These are phyloP conservation scores for Arabis alpina DNA, from an alignment of 345 rosid species.

Conservation along the genomic window DNA sequence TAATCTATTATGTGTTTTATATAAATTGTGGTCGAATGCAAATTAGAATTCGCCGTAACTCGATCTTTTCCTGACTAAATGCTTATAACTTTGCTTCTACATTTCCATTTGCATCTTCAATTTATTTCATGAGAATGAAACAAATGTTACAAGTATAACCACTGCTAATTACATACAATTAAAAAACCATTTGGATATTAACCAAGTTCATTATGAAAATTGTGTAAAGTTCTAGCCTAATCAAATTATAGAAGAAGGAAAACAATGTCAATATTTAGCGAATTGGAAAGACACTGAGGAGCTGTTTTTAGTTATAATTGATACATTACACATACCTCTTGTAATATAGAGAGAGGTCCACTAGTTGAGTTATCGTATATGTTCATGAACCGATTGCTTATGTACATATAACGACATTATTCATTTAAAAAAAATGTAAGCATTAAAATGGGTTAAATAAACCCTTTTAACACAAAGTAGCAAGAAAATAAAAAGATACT, in stretches of 20 bases:
- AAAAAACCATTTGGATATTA: no score
- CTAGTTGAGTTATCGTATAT: no score
- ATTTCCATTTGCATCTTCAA: neutral
- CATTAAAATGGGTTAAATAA: no score
- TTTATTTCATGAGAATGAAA: neutral
- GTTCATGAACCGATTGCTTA: no score
- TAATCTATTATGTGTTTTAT: slow-evolving; percentile 33
- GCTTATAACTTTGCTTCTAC: slow-evolving; percentile 15
- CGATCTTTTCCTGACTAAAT: slow-evolving; percentile 24
- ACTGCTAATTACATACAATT: neutral
- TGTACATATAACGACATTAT: no score
- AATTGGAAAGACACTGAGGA: neutral
- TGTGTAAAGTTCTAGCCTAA: neutral
- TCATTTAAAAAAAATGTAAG: no score
- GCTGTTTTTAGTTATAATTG: no score
- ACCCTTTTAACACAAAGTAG: no score
- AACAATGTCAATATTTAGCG: neutral
- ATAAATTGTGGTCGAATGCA: slow-evolving; percentile 40
- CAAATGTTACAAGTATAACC: neutral
- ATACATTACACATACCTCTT: no score
- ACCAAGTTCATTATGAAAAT: neutral
- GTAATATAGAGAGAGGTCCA: no score
- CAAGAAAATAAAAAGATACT: no score
- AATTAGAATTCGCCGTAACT: slow-evolving; percentile 34
- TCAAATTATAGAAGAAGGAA: neutral